A percentile compares a stretch with the other conserved stretches of the same genome.
phyloP scores from a whole-genome alignment of 306 rosid species.

The Quercus berberidifolia region DNA sequence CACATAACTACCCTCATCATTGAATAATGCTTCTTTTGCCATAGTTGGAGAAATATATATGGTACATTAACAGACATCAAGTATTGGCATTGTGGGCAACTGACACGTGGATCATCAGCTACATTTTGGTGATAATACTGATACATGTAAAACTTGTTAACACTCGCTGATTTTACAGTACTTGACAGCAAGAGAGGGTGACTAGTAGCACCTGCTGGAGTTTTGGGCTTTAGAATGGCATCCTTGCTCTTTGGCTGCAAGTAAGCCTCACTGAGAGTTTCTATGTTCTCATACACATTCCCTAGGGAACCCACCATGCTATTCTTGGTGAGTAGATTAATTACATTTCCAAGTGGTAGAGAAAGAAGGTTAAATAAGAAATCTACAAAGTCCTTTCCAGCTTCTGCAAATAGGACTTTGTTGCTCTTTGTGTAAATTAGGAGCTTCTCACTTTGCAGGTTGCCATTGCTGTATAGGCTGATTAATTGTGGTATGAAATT shows the following conservation, averaged over 20 bases:
- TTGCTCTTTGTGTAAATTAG: too few relatives aligned
- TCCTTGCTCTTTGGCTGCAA: background rate
- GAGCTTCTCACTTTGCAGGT: too few relatives aligned
- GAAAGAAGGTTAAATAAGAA: too few relatives aligned
- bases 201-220: background rate
- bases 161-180: too few relatives aligned
- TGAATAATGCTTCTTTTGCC: background rate
- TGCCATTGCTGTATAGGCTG: too few relatives aligned
- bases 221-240: background rate
- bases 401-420: too few relatives aligned
- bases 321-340: too few relatives aligned
- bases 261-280: background rate
- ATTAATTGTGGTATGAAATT: too few relatives aligned
- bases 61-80: accelerated
- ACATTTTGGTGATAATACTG: background rate
- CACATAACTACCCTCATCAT: conserved; percentile 13
- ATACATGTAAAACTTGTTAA: background rate
- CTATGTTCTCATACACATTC: too few relatives aligned
- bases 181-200: background rate
- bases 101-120: background rate
- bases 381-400: too few relatives aligned
- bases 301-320: too few relatives aligned
- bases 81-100: accelerated
- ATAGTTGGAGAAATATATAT: background rate
- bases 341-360: too few relatives aligned